Conservation (phyloP, 2,329 filamentous ascomycete species). For the Claviceps paspali region DNA sequence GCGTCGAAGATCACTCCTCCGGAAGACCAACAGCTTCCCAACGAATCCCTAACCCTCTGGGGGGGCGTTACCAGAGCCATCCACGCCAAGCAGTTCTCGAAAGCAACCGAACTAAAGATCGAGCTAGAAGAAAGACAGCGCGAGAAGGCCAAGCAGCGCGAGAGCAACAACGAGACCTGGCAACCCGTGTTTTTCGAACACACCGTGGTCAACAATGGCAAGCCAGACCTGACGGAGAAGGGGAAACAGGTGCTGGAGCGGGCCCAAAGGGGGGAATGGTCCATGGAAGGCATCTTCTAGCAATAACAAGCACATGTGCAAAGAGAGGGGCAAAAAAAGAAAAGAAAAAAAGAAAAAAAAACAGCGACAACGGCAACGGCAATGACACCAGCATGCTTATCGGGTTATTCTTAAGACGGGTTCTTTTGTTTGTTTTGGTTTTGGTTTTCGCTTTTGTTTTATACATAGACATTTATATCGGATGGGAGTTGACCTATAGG, state of each 20-base stretch:
- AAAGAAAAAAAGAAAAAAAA: no score
- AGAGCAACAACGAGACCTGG: conserved; percentile 55
- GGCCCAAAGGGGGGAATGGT: conserved; percentile 39
- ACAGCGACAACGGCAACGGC: no score
- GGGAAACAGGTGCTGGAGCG: conserved; percentile 34
- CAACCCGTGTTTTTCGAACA: conserved; percentile 76
- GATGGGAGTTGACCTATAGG: background rate
- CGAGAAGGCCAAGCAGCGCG: conserved; percentile 66
- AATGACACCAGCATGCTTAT: no score
- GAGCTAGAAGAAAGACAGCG: conserved; percentile 86
- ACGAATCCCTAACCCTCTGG: conserved; percentile 87
- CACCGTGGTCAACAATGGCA: conserved; percentile 37
- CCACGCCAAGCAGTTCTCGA: conserved; percentile 61
- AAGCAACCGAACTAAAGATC: conserved; percentile 75
- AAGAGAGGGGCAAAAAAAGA: background rate
- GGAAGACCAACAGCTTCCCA: conserved; percentile 60
- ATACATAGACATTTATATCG: background rate
- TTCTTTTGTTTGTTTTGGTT: background rate
- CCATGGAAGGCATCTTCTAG: conserved; percentile 28
- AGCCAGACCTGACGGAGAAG: conserved; percentile 39
- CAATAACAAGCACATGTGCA: no score
- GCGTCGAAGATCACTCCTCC: conserved; percentile 69
- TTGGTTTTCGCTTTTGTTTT: background rate
- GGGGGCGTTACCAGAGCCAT: conserved; percentile 77
- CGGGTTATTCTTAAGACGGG: background rate